phyloP scores from a whole-genome alignment of 2,329 filamentous ascomycete species.

The Erysiphe pulchra region DNA sequence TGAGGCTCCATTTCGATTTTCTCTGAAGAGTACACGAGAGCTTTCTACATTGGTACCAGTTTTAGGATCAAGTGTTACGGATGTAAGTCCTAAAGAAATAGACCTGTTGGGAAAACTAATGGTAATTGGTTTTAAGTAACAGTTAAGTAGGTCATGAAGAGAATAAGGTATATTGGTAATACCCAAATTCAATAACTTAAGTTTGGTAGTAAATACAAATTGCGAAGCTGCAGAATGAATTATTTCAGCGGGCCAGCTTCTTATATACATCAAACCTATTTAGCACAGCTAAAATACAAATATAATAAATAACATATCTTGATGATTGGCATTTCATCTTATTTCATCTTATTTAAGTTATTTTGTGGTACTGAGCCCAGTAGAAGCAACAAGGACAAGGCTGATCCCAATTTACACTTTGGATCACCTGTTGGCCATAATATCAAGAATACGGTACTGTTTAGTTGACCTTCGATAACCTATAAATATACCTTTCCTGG shows the following conservation, averaged over 20 bases:
- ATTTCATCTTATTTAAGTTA: not conserved
- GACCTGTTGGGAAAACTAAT: too few species aligned
- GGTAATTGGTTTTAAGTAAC: not conserved
- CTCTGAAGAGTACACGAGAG: not conserved
- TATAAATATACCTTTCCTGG: not conserved
- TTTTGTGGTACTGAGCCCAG: not conserved
- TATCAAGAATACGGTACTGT: not conserved
- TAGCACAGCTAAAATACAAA: too few species aligned
- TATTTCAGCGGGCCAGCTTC: too few species aligned
- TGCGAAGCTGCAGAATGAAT: not conserved
- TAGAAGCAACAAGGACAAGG: too few species aligned
- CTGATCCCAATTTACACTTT: too few species aligned
- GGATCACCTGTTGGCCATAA: not conserved
- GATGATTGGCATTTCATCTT: not conserved
- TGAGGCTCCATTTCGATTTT: not conserved
- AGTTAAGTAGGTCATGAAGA: not conserved
- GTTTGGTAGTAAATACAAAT: too few species aligned
- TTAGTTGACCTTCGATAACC: not conserved
- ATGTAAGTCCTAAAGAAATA: too few species aligned
- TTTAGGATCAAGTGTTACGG: not conserved
- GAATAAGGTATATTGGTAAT: too few species aligned
- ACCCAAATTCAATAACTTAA: not conserved
- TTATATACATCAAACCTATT: too few species aligned
- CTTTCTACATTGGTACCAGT: not conserved
- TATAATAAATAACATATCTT: not conserved